Evolutionary conservation across 2,329 filamentous ascomycete genomes (phyloP).

Genomic region (Cryphonectria parasitica): DNA sequence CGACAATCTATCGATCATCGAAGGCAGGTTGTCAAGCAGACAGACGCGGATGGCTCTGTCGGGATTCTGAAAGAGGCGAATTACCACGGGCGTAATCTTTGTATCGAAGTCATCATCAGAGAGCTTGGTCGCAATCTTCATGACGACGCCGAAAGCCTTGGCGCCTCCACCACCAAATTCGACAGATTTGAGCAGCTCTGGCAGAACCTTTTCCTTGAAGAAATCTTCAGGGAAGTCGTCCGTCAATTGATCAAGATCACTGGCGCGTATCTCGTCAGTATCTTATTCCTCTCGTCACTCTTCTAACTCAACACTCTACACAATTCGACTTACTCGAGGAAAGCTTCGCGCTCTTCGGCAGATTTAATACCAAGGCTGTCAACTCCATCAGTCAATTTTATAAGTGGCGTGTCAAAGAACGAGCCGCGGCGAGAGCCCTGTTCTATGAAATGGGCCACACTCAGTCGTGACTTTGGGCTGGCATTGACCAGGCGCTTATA

Average conservation of each 20-base stretch:
- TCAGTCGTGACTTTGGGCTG: conserved; percentile 87
- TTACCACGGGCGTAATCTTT: conserved; percentile 81
- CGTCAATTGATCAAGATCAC: conserved; percentile 80
- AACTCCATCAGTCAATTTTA: conserved; percentile 89
- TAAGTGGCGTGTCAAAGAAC: conserved; percentile 92
- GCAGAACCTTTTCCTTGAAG: conserved; percentile 95
- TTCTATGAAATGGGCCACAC: conserved; percentile 83
- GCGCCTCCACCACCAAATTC: conserved; percentile 96
- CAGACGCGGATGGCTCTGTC: conserved; percentile 92
- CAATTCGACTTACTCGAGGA: conserved; percentile 63
- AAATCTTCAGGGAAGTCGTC: conserved; percentile 98
- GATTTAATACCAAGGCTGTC: conserved; percentile 90
- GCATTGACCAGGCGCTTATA: conserved; percentile 89
- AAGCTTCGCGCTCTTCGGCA: conserved; percentile 80
- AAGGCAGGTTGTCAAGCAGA: conserved; percentile 81
- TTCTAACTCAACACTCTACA: conserved; percentile 8
- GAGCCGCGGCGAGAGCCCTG: conserved; percentile 80
- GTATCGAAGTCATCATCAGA: conserved; percentile 87
- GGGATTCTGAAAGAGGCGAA: conserved; percentile 86
- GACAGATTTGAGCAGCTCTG: conserved; percentile 96
- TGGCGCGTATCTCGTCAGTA: conserved; percentile 47
- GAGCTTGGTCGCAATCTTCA: conserved; percentile 89
- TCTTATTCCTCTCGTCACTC: not conserved
- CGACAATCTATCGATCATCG: conserved; percentile 88
- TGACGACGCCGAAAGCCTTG: conserved; percentile 83